A percentile compares a stretch with the other conserved stretches of the same genome.
Conservation (phyloP, 129 eudicot genomes). For the Lonicera japonica region DNA sequence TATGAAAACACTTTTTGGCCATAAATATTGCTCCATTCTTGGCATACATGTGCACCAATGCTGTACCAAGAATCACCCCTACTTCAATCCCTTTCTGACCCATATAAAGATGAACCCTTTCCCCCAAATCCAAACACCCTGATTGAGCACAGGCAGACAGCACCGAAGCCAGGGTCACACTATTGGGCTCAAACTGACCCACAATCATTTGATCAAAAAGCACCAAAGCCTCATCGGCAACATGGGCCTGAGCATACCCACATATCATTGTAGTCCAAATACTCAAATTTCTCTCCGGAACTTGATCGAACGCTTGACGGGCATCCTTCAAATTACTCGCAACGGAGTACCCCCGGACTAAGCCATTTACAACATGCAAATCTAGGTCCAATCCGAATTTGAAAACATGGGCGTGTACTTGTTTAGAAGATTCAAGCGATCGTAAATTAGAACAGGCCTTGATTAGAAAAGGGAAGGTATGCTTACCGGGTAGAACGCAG, state of each 20-base stretch:
- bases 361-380: conserved; percentile 59
- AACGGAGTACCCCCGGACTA: conserved; percentile 45
- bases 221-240: conserved; percentile 36
- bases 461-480: conserved; percentile 68
- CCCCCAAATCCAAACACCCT: conserved; percentile 61
- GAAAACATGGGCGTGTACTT: conserved; percentile 49
- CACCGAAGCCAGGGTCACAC: conserved; percentile 63
- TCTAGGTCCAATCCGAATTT: conserved; percentile 51
- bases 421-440: conserved; percentile 22
- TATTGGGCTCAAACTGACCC: conserved; percentile 51
- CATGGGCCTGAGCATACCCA: conserved; percentile 57
- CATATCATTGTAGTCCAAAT: conserved; percentile 81
- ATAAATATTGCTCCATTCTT: conserved; percentile 48
- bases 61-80: conserved; percentile 68
- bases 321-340: conserved; percentile 33
- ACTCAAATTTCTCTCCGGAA: conserved; percentile 40
- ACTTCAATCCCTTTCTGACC: conserved; percentile 35
- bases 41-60: conserved; percentile 80
- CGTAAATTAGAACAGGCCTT: conserved; percentile 47
- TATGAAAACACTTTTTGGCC: conserved; percentile 45
- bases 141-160: conserved; percentile 76
- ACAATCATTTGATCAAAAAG: conserved; percentile 47
- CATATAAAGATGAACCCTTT: conserved; percentile 51
- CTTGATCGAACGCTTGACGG: conserved; percentile 64
- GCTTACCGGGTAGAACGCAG: conserved; percentile 55